These are phyloP conservation scores for Trametes hirsuta DNA, from an alignment of 1,284 basidiomycete species.

Conservation along the genomic window DNA sequence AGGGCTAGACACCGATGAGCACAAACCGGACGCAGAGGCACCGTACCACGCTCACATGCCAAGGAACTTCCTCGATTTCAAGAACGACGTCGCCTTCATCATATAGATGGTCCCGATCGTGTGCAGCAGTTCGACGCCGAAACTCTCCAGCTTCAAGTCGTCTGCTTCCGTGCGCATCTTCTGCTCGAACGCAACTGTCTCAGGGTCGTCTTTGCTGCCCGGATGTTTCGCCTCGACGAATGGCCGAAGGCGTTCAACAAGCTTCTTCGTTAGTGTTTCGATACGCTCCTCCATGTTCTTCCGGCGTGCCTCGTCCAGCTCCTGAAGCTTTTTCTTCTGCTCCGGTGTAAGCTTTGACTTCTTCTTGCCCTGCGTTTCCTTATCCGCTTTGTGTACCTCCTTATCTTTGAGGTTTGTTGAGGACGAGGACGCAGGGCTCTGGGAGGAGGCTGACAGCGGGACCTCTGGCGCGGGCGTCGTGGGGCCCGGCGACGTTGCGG, in stretches of 20 bases:
- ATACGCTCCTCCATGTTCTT: conserved; percentile 83
- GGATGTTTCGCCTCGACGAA: conserved; percentile 90
- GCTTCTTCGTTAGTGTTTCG: conserved; percentile 71
- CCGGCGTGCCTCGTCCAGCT: conserved; percentile 78
- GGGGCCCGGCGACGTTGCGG: conserved; percentile 12
- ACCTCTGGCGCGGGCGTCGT: conserved; percentile 5
- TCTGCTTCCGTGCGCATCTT: conserved; percentile 89
- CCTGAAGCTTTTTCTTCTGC: conserved; percentile 82
- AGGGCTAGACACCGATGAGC: conserved; percentile 52
- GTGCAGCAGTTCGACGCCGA: conserved; percentile 92
- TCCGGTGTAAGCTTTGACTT: conserved; percentile 76
- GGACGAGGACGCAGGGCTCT: conserved; percentile 25
- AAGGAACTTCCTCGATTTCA: conserved; percentile 91
- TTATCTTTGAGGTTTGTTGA: conserved; percentile 22
- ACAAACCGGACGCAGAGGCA: neutral
- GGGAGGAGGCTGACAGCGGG: conserved; percentile 9
- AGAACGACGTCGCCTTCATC: conserved; percentile 89
- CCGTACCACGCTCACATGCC: conserved; percentile 64
- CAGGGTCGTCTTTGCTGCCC: conserved; percentile 84
- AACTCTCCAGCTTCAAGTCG: conserved; percentile 97
- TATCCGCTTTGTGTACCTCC: conserved; percentile 11
- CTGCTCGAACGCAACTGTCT: conserved; percentile 78
- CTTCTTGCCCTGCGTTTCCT: conserved; percentile 44
- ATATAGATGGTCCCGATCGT: conserved; percentile 91
- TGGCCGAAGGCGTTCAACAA: conserved; percentile 83